A percentile compares a stretch with the other conserved stretches of the same genome.
phyloP scores from a whole-genome alignment of 2,329 filamentous ascomycete species.

The Fusarium sp. region DNA sequence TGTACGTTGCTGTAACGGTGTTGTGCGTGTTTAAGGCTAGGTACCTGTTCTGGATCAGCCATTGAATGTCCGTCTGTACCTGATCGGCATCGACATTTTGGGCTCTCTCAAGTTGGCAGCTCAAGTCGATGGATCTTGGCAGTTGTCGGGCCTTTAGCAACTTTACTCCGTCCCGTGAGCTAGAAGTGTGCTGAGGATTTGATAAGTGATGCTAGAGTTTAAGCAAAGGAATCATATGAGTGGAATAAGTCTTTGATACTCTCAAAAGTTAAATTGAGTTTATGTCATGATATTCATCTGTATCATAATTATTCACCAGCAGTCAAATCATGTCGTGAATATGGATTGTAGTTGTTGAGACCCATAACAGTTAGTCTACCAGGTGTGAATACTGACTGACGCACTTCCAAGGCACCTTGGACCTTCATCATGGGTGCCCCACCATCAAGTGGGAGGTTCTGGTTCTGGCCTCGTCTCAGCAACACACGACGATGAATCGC shows the following conservation, averaged over 20 bases:
- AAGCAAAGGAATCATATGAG: neutral
- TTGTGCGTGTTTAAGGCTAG: constrained; percentile 16
- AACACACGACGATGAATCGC: constrained; percentile 43
- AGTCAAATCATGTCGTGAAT: neutral
- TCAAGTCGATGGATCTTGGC: constrained; percentile 32
- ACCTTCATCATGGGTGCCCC: constrained; percentile 19
- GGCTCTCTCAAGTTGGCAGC: constrained; percentile 15
- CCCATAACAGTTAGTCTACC: constrained; percentile 21
- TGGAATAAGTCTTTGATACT: neutral
- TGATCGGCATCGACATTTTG: constrained; percentile 41
- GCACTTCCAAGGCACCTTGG: constrained; percentile 30
- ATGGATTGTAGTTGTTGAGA: neutral
- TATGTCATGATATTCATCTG: neutral
- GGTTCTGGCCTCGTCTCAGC: constrained; percentile 23
- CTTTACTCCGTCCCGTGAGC: constrained; percentile 30
- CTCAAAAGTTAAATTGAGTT: neutral
- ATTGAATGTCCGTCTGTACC: constrained; percentile 43
- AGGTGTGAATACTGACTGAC: constrained; percentile 36
- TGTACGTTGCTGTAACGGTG: constrained; percentile 5
- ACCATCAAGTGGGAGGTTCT: constrained; percentile 25
- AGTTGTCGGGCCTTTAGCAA: constrained; percentile 34
- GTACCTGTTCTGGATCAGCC: constrained; percentile 24
- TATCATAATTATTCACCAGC: neutral
- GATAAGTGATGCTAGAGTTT: neutral
- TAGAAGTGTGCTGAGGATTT: constrained; percentile 16